Evolutionary conservation across 2,329 filamentous ascomycete genomes (phyloP).

Genomic region (Coniochaeta sp.): DNA sequence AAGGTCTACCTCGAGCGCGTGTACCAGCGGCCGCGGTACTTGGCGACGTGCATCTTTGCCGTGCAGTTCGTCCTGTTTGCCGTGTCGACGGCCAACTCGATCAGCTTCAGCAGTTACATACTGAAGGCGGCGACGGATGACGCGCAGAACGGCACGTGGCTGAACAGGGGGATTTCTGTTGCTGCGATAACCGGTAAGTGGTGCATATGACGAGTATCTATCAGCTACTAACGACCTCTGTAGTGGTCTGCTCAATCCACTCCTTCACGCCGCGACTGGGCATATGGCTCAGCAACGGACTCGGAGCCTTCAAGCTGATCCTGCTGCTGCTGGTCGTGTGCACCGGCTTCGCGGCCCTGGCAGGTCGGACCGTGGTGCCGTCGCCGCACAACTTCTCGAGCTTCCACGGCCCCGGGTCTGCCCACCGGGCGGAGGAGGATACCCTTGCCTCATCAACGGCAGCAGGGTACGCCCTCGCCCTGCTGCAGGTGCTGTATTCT

Average conservation of each 20-base stretch:
- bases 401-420: slow-evolving; percentile 15
- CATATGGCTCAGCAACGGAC: slow-evolving; percentile 26
- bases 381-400: slow-evolving; percentile 17
- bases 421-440: not conserved
- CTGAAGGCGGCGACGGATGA: slow-evolving; percentile 19
- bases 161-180: slow-evolving; percentile 25
- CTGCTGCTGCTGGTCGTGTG: slow-evolving; percentile 23
- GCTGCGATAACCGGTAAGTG: slow-evolving; percentile 20
- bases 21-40: slow-evolving; percentile 23
- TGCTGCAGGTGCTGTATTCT: slow-evolving; percentile 27
- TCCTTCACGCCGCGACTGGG: slow-evolving; percentile 24
- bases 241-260: slow-evolving; percentile 27
- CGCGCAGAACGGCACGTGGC: slow-evolving; percentile 18
- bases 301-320: slow-evolving; percentile 27
- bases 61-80: slow-evolving; percentile 28
- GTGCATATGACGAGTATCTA: too few species aligned
- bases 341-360: slow-evolving; percentile 23
- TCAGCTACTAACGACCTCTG: not conserved
- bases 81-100: slow-evolving; percentile 26
- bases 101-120: slow-evolving; percentile 25
- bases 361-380: slow-evolving; percentile 14
- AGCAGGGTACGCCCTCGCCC: slow-evolving; percentile 23
- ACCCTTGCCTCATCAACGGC: slow-evolving; percentile 6
- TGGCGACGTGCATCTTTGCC: slow-evolving; percentile 28
- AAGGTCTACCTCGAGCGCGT: slow-evolving; percentile 28